Conservation (phyloP, 192 early-diverging fungal species). For the Coemansia sp. region DNA sequence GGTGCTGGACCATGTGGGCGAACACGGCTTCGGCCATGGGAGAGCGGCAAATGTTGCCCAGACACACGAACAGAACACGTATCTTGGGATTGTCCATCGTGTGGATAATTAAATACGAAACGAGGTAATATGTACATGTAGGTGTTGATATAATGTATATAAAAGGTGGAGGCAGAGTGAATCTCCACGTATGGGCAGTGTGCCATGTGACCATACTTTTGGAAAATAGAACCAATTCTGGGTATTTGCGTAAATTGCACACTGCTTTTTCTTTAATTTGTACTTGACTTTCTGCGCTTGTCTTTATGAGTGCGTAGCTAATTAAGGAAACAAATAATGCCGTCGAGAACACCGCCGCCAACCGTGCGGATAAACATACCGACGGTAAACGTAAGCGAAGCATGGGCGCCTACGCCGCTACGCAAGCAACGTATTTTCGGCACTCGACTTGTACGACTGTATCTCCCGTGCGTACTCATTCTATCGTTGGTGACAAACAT, state of each 20-base stretch:
- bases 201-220: neutral
- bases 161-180: neutral
- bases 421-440: slow-evolving; percentile 45
- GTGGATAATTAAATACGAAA: neutral
- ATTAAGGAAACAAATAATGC: slow-evolving; percentile 21
- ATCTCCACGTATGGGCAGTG: neutral
- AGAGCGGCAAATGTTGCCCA: slow-evolving; percentile 86
- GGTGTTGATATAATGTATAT: neutral
- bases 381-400: slow-evolving; percentile 49
- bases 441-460: slow-evolving; percentile 29
- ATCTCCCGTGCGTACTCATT: slow-evolving; percentile 38
- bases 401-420: slow-evolving; percentile 46
- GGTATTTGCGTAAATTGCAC: too few relatives aligned
- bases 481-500: slow-evolving; percentile 48
- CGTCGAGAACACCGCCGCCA: slow-evolving; percentile 42
- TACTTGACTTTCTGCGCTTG: neutral
- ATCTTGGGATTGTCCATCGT: slow-evolving; percentile 8
- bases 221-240: too few relatives aligned
- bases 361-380: slow-evolving; percentile 56
- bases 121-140: neutral
- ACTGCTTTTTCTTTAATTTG: neutral
- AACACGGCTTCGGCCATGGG: slow-evolving; percentile 98
- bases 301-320: neutral
- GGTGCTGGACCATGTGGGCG: slow-evolving; percentile 62
- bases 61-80: slow-evolving; percentile 60